Evolutionary conservation across 805 yeast species (phyloP), one percentile per base, ranked within the genome.

Genomic region (Wickerhamomyces subpelliculosus): DNA sequence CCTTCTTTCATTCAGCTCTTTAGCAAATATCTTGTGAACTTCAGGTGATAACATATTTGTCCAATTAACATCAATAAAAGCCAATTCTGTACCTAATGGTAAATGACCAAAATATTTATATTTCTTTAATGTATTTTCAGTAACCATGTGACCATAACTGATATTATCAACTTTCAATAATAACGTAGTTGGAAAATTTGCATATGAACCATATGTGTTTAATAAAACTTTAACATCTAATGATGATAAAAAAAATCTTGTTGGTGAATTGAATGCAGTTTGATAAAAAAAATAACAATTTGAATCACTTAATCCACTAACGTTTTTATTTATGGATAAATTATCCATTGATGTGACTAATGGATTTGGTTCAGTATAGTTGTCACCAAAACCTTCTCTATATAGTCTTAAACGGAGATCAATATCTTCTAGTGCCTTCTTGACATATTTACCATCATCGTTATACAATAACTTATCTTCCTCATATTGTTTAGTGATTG

Each of bases 31-130:
- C 3, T 62, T 60, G 41, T 61, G 64, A 2, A 72, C 61, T 23
- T 72, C 73, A 9, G 61, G 57, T 3, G 75, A 70, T 8, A 73
- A 50, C 25, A 54, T 38, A 19, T 50, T 68, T 63, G 67, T 37
- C 97, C 97, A 90, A 54, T 86, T 81, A 36, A 96, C 73, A 50
- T 93, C 97, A 38, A 93, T 55, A 45, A 85, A 78, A 10, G 88
- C 94, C 31, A 90, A 58, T 37, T 82, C 84, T 0, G 96, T 82
- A 2, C 97, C 97, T 22, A 75, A 56, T 0, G 98, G 97, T 18
- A 88, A 60, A 58, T 90, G 90, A 1, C 84, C 71, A 40, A 93
- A 61, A 56, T 84, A 87, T 57, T 87, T 89, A 55, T 71, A 71
- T 46, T 79, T 75, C 36, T 73, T 72, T 51, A 82, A 46, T 4